A percentile compares a stretch with the other conserved stretches of the same genome.
Conservation (phyloP, 495 filamentous ascomycete genomes). For the Letharia lupina region DNA sequence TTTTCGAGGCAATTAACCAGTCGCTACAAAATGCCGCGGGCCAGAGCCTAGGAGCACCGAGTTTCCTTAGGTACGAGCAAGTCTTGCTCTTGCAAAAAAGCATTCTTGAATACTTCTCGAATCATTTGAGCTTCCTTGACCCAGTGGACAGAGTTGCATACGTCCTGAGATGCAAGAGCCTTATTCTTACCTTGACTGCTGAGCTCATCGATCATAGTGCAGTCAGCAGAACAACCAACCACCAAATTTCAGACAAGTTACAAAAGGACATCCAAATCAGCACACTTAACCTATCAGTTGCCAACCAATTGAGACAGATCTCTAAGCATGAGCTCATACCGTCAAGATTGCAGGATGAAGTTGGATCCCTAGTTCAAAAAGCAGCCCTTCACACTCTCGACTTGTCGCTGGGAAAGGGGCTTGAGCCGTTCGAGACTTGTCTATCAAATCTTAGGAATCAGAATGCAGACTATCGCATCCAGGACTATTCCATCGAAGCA, state of each 20-base stretch:
- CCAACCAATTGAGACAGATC: conserved; percentile 38
- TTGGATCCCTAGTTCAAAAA: conserved; percentile 28
- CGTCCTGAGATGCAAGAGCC: conserved; percentile 29
- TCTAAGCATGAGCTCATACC: conserved; percentile 34
- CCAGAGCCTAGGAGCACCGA: background rate
- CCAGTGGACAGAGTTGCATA: conserved; percentile 39
- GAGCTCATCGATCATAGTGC: conserved; percentile 23
- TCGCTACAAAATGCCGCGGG: conserved; percentile 8
- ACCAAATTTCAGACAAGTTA: conserved; percentile 14
- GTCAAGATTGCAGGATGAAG: conserved; percentile 23
- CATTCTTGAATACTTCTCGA: conserved; percentile 42
- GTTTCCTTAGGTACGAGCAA: background rate
- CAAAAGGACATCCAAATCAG: conserved; percentile 25
- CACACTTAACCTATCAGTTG: conserved; percentile 34
- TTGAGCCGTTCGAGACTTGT: conserved; percentile 3
- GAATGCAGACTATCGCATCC: conserved; percentile 50
- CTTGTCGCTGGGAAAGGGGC: background rate
- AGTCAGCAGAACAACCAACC: background rate
- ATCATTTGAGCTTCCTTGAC: conserved; percentile 45
- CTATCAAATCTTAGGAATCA: background rate
- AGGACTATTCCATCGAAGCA: conserved; percentile 49
- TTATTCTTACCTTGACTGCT: conserved; percentile 30
- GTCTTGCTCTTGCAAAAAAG: conserved; percentile 27
- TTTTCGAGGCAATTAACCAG: conserved; percentile 46
- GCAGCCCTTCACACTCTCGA: conserved; percentile 30